These are phyloP conservation scores for Cetraspora pellucida DNA, from an alignment of 192 early-diverging fungal species.

Conservation along the genomic window DNA sequence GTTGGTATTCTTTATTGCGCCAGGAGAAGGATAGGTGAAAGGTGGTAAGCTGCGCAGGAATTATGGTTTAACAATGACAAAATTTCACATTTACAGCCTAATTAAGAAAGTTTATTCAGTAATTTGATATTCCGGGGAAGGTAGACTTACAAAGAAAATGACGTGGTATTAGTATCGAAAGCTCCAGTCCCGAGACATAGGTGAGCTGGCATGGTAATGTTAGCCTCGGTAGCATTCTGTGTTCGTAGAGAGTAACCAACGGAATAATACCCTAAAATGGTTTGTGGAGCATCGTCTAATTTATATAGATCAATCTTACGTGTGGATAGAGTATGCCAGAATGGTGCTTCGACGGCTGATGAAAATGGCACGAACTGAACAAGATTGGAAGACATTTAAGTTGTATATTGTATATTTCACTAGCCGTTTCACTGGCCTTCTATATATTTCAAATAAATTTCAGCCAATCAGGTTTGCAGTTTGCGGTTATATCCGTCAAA, in stretches of 20 bases:
- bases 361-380: slow-evolving; percentile 85
- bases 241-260: slow-evolving; percentile 57
- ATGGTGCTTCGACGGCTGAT: slow-evolving; percentile 85
- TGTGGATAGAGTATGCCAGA: slow-evolving; percentile 84
- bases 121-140: background rate
- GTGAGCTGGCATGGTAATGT: slow-evolving; percentile 57
- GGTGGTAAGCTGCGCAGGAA: slow-evolving; percentile 38
- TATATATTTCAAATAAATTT: too few relatives aligned
- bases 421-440: too few relatives aligned
- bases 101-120: background rate
- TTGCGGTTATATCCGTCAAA: too few relatives aligned
- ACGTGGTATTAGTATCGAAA: slow-evolving; percentile 43
- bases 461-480: too few relatives aligned
- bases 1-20: slow-evolving; percentile 85
- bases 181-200: slow-evolving; percentile 63
- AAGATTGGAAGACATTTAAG: slow-evolving; percentile 30
- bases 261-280: slow-evolving; percentile 67
- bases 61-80: background rate
- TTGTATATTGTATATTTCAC: too few relatives aligned
- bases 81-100: background rate
- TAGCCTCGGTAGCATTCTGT: slow-evolving; percentile 39
- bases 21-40: slow-evolving; percentile 52
- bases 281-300: slow-evolving; percentile 66
- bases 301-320: slow-evolving; percentile 84
- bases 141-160: background rate